Conservation (phyloP, 2,329 filamentous ascomycete genomes). For the Macroventuria anomochaeta region DNA sequence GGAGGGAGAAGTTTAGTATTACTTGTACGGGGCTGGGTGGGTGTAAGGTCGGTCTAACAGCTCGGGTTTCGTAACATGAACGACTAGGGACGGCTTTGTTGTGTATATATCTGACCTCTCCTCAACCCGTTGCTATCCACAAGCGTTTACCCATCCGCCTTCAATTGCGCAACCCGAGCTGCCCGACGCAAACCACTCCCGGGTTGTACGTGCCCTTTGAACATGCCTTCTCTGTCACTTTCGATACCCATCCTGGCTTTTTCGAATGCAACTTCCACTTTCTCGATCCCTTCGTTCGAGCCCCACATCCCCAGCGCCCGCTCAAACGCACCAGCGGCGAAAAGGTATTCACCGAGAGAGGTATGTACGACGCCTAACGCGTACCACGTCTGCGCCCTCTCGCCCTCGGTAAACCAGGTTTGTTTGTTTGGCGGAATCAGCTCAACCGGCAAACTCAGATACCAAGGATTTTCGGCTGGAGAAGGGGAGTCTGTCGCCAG, state of each 20-base stretch:
- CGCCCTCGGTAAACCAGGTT: constrained; percentile 36
- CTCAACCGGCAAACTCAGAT: constrained; percentile 36
- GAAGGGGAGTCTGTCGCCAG: constrained; percentile 38
- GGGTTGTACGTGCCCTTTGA: constrained; percentile 32
- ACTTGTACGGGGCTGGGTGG: constrained; percentile 27
- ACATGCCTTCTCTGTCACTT: constrained; percentile 34
- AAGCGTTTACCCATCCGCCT: neutral
- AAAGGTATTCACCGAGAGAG: constrained; percentile 39
- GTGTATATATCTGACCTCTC: neutral
- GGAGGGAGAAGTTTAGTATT: constrained; percentile 33
- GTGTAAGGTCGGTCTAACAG: constrained; percentile 25
- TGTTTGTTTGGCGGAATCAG: constrained; percentile 42
- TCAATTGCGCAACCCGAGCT: constrained; percentile 21
- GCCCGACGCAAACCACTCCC: constrained; percentile 35
- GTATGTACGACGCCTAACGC: constrained; percentile 37
- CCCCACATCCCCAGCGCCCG: constrained; percentile 33
- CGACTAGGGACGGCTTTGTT: neutral
- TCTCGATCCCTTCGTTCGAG: constrained; percentile 12
- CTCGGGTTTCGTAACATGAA: too few relatives aligned
- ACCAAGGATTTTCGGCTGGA: constrained; percentile 39
- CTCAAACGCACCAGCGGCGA: constrained; percentile 45
- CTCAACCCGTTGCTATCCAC: neutral
- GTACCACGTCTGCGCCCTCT: constrained; percentile 41
- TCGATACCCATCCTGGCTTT: constrained; percentile 39
- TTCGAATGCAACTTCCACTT: constrained; percentile 35